A percentile compares a stretch with the other conserved stretches of the same genome.
phyloP scores from a whole-genome alignment of 73 alveolate genomes.

The Paramecium tetraurelia region DNA sequence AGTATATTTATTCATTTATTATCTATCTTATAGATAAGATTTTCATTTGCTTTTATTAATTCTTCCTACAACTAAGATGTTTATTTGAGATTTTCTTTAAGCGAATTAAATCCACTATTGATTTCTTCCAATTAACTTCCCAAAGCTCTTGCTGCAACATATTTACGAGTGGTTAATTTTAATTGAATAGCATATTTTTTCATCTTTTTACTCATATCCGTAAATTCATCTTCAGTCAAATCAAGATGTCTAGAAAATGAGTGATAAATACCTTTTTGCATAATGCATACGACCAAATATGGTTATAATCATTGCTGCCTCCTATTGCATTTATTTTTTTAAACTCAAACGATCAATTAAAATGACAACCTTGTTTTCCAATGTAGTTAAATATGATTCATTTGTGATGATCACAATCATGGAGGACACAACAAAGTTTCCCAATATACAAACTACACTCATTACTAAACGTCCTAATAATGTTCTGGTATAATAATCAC shows the following conservation, averaged over 20 bases:
- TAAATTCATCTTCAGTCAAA: neutral
- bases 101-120: conserved; percentile 15
- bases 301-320: conserved; percentile 52
- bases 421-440: conserved; percentile 89
- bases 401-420: conserved; percentile 87
- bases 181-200: neutral
- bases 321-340: conserved; percentile 45
- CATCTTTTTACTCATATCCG: conserved; percentile 2
- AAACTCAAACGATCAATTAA: conserved; percentile 43
- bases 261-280: conserved; percentile 25
- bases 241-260: neutral
- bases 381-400: conserved; percentile 8
- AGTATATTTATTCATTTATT: neutral
- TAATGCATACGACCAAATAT: conserved; percentile 31
- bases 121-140: conserved; percentile 34
- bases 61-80: neutral
- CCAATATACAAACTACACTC: conserved; percentile 91
- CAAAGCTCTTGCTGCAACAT: conserved; percentile 15
- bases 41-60: neutral
- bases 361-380: conserved; percentile 52
- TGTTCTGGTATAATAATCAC: conserved; percentile 95
- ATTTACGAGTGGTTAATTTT: conserved; percentile 18
- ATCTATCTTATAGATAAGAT: neutral
- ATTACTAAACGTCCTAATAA: conserved; percentile 91
- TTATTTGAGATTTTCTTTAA: conserved; percentile 19